Conservation (phyloP, 306 rosid genomes). For the Pterocarpus macrocarpus region DNA sequence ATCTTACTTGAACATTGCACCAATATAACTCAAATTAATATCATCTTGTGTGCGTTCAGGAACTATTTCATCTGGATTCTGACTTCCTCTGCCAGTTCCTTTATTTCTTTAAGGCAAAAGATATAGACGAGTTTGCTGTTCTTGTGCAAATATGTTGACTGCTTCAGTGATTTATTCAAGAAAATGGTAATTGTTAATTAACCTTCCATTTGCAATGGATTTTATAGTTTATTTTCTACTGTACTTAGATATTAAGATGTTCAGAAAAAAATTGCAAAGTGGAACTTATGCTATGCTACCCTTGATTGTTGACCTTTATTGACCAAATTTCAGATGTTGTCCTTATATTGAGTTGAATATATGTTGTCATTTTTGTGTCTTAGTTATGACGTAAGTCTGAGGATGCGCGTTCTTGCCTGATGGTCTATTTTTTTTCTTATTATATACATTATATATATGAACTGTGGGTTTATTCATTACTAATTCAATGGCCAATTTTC, state of each 20-base stretch:
- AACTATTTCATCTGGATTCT: constrained; percentile 72
- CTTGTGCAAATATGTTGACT: constrained; percentile 76
- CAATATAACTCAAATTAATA: constrained; percentile 22
- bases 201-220: constrained; percentile 1
- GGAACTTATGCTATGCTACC: not conserved
- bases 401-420: too few relatives aligned
- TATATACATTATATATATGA: too few relatives aligned
- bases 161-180: constrained; percentile 60
- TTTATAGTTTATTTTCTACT: not conserved
- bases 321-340: too few relatives aligned
- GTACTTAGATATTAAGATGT: not conserved
- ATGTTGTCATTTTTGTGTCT: too few relatives aligned
- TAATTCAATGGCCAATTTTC: constrained; percentile 70
- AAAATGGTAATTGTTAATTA: constrained; percentile 60
- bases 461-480: too few relatives aligned
- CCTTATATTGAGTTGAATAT: too few relatives aligned
- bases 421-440: too few relatives aligned
- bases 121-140: constrained; percentile 59
- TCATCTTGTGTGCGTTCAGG: constrained; percentile 61
- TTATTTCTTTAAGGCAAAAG: constrained; percentile 72
- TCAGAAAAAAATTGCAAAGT: not conserved
- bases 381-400: too few relatives aligned
- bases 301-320: too few relatives aligned
- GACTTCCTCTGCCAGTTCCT: constrained; percentile 78
- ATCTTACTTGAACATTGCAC: constrained; percentile 29